Base-by-base conservation (phyloP, 2,329 filamentous ascomycete genomes). In the Curvularia eragrostidis region DNA sequence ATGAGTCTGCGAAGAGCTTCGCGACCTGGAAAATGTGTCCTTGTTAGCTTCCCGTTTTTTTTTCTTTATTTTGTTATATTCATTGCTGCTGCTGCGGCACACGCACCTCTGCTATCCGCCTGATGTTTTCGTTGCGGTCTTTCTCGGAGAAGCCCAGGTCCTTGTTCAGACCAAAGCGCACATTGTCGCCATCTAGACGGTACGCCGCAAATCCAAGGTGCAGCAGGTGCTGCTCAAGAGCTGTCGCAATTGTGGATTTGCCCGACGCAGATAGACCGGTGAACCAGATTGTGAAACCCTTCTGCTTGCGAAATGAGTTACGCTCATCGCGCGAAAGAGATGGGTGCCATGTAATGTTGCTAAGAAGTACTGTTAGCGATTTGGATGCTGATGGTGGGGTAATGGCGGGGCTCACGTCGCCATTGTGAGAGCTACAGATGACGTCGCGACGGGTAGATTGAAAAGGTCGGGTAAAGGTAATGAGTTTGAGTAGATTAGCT, bases 111-210 rank as follows among this genome's bases (percentile, higher is more conserved):
- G 91, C 92, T 73, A 99, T 97, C 64, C 95, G 89, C 60, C 95
- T 88, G 76, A 99, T 99, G 82, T 99, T 99, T 85, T 99, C 95
- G 76, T 94, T 96, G 69, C 95, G 88, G 82, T 97, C 93, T 75
- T 88, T 87, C 75, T 97, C 94, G 64, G 87, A 90, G 83, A 98
- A 99, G 15, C 94, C 94, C 10, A 99, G 86, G 82, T 98, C 94
- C 81, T 96, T 96, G 87, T 98, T 99, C 67, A 99, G 85, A 15
- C 95, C 95, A 82, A 98, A 97, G 61, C 95, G 94, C 66, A 99
- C 90, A 80, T 99, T 99, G 85, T 99, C 95, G 73, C 94, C 95
- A 80, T 99, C 95, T 28, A 99, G 89, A 52, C 95, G 89, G 85
- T 99, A 99, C 59, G 93, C 91, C 54, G 89, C 83, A 50, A 95